Conservation (phyloP, 495 filamentous ascomycete genomes). For the Cenococcum geophilum region DNA sequence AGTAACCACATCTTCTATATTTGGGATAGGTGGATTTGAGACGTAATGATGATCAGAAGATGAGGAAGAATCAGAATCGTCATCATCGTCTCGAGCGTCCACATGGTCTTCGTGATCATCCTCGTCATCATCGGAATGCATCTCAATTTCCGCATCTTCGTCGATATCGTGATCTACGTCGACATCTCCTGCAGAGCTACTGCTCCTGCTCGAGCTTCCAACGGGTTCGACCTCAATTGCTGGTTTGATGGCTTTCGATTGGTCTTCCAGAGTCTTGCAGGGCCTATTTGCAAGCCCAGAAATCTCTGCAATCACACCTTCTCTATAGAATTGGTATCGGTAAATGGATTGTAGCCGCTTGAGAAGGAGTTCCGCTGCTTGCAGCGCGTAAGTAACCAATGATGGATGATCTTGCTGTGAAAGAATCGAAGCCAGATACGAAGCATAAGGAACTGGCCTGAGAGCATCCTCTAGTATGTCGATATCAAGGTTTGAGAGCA, state of each 20-base stretch:
- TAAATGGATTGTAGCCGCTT: conserved; percentile 80
- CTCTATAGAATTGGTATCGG: conserved; percentile 92
- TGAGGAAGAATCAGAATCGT: conserved; percentile 48
- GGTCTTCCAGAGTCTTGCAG: conserved; percentile 37
- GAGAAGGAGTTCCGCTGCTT: conserved; percentile 82
- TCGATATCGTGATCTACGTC: conserved; percentile 46
- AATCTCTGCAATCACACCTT: conserved; percentile 93
- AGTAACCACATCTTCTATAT: conserved; percentile 67
- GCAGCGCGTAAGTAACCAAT: conserved; percentile 76
- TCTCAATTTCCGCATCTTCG: conserved; percentile 47
- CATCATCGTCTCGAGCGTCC: conserved; percentile 49
- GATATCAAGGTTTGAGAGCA: conserved; percentile 90
- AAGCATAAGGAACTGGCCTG: conserved; percentile 92
- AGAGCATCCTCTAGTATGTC: conserved; percentile 79
- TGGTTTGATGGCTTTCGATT: conserved; percentile 24
- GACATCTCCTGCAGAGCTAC: conserved; percentile 29
- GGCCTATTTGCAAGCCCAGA: conserved; percentile 60
- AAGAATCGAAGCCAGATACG: conserved; percentile 89
- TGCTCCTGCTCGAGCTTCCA: conserved; percentile 10
- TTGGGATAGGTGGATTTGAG: conserved; percentile 49
- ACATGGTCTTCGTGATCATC: conserved; percentile 55
- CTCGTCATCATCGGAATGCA: conserved; percentile 51
- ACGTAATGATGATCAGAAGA: conserved; percentile 39
- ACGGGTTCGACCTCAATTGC: conserved; percentile 23
- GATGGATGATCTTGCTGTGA: conserved; percentile 91